These are phyloP conservation scores for Saccharum hybrid DNA, from an alignment of 202 grass and related monocot species.

Conservation along the genomic window DNA sequence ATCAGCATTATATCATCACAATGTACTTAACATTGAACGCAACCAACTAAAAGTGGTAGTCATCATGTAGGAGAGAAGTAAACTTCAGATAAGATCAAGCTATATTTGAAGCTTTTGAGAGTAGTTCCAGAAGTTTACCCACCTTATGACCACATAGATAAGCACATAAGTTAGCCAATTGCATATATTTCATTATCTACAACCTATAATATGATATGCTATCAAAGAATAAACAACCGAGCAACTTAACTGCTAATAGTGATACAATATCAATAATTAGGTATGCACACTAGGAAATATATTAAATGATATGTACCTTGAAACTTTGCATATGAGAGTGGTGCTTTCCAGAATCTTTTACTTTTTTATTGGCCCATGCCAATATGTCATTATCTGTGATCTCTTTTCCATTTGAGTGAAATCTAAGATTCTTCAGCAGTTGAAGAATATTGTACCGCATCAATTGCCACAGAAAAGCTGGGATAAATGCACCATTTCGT, in stretches of 20 bases:
- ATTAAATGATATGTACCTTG: slow-evolving; percentile 59
- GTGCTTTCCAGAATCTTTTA: slow-evolving; percentile 76
- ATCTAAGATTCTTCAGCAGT: slow-evolving; percentile 87
- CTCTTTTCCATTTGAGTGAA: slow-evolving; percentile 83
- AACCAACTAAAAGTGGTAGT: not conserved
- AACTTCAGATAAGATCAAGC: slow-evolving; percentile 5
- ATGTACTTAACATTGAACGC: not conserved
- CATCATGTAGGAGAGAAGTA: not conserved
- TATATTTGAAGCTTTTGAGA: not conserved
- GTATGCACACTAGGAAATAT: slow-evolving; percentile 35
- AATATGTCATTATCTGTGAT: slow-evolving; percentile 84
- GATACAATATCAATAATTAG: not conserved
- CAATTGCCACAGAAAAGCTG: slow-evolving; percentile 97
- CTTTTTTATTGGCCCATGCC: slow-evolving; percentile 82
- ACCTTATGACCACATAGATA: slow-evolving; percentile 10
- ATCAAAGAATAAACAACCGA: slow-evolving; percentile 23
- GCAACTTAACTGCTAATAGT: slow-evolving; percentile 15
- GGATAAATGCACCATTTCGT: slow-evolving; percentile 5
- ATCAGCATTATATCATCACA: not conserved
- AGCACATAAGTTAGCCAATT: not conserved
- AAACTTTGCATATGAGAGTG: slow-evolving; percentile 78
- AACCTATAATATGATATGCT: slow-evolving; percentile 5
- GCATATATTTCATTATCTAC: slow-evolving; percentile 7
- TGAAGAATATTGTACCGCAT: slow-evolving; percentile 98
- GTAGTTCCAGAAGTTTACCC: slow-evolving; percentile 19